Percentiles rank a stretch among this genome's conserved stretches.
Conservation (phyloP, 306 rosid genomes). For the Benincasa hispida region DNA sequence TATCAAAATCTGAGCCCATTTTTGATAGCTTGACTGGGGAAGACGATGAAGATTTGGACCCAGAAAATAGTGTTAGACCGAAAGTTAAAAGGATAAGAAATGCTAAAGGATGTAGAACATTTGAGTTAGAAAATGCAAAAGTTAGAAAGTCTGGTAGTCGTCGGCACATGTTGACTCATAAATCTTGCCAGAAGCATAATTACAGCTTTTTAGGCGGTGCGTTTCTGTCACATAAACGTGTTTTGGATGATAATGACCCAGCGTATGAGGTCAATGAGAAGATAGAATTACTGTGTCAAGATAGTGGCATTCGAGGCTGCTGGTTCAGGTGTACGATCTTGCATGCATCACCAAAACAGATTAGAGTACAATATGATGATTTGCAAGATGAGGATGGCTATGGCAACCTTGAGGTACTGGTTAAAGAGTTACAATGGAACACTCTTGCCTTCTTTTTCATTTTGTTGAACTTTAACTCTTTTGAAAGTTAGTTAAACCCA, state of each 20-base stretch:
- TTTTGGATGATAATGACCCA: constrained; percentile 31
- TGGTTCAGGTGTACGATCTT: constrained; percentile 89
- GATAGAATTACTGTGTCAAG: constrained; percentile 92
- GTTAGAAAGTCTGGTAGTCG: constrained; percentile 38
- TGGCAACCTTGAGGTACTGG: constrained; percentile 81
- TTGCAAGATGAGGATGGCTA: constrained; percentile 76
- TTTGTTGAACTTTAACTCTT: constrained; percentile 8
- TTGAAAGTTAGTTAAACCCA: not conserved
- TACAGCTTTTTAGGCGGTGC: constrained; percentile 31
- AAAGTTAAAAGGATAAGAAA: constrained; percentile 69
- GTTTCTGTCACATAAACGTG: constrained; percentile 39
- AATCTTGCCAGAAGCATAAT: constrained; percentile 29
- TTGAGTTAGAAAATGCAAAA: constrained; percentile 25
- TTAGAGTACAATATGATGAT: constrained; percentile 72
- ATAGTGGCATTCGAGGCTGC: constrained; percentile 98
- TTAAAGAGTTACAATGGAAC: not conserved
- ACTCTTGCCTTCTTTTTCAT: not conserved
- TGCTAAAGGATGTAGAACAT: constrained; percentile 32
- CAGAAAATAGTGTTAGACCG: constrained; percentile 34
- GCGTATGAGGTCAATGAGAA: constrained; percentile 52
- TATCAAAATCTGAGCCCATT: constrained; percentile 24
- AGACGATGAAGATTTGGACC: constrained; percentile 47
- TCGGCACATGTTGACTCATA: constrained; percentile 31
- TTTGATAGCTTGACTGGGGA: constrained; percentile 28
- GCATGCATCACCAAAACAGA: constrained; percentile 55